A percentile compares a stretch with the other conserved stretches of the same genome.
phyloP scores from a whole-genome alignment of 1,284 basidiomycete species.

The Trametes pubescens region DNA sequence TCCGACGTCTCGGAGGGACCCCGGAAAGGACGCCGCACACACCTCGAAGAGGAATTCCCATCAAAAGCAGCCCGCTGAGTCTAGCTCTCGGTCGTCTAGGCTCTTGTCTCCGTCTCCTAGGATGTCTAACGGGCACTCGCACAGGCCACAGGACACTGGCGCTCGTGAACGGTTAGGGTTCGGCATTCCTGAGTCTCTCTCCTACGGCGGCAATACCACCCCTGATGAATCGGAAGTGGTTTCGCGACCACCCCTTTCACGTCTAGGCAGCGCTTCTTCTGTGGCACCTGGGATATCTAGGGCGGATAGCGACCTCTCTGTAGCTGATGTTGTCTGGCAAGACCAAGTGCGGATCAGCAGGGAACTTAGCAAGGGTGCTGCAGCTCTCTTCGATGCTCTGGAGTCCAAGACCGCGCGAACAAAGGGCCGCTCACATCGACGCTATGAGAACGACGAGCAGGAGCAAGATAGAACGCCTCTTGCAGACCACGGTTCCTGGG shows the following conservation, averaged over 20 bases:
- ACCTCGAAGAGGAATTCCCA: slow-evolving; percentile 7
- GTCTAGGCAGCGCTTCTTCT: slow-evolving; percentile 39
- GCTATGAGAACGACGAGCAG: background rate
- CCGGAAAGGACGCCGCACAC: background rate
- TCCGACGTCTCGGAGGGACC: background rate
- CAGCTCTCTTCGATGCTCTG: slow-evolving; percentile 58
- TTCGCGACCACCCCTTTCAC: slow-evolving; percentile 49
- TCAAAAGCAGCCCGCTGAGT: slow-evolving; percentile 11
- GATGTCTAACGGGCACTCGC: background rate
- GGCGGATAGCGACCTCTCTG: slow-evolving; percentile 56
- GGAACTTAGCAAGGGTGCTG: slow-evolving; percentile 58
- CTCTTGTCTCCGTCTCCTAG: slow-evolving; percentile 10
- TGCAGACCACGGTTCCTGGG: slow-evolving; percentile 14
- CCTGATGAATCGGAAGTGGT: slow-evolving; percentile 50
- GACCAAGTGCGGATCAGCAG: slow-evolving; percentile 39
- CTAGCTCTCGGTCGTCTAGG: slow-evolving; percentile 15
- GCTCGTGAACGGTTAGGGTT: slow-evolving; percentile 40
- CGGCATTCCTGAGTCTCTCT: slow-evolving; percentile 45
- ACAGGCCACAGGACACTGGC: slow-evolving; percentile 14
- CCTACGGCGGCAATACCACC: slow-evolving; percentile 36
- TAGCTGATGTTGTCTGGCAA: slow-evolving; percentile 48
- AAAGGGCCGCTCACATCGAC: background rate
- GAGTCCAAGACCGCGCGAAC: slow-evolving; percentile 29
- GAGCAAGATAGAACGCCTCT: slow-evolving; percentile 23
- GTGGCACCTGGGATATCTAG: slow-evolving; percentile 44